These are phyloP conservation scores for Flaveria linearis DNA, from an alignment of 129 eudicot genomes.

Conservation along the genomic window DNA sequence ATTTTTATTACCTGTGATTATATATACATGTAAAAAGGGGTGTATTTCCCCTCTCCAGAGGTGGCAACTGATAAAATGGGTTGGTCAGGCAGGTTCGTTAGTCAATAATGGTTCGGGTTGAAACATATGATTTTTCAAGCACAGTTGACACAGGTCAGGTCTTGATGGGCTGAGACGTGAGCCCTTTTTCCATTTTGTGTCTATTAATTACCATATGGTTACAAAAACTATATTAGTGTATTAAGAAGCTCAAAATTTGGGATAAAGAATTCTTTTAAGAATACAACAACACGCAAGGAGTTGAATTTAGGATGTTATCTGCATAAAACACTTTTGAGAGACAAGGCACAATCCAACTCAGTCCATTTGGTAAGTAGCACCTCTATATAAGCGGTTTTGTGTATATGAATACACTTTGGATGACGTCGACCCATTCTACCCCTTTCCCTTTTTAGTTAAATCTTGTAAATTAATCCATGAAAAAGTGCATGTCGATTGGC, in stretches of 20 bases:
- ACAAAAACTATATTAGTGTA: not conserved
- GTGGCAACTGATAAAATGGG: not conserved
- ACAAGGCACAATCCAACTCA: not conserved
- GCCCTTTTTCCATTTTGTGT: not conserved
- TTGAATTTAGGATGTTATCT: not conserved
- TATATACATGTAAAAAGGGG: conserved; percentile 4
- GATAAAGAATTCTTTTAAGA: not conserved
- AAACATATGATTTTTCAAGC: not conserved
- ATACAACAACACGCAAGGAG: not conserved
- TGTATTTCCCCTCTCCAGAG: not conserved
- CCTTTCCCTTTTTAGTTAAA: not conserved
- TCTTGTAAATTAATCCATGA: not conserved
- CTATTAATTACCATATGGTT: not conserved
- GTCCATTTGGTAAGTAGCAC: not conserved
- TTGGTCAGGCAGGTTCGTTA: not conserved
- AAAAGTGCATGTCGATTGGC: no score
- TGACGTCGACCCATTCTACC: not conserved
- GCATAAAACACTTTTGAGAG: not conserved
- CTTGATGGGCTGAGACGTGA: not conserved
- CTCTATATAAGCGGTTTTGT: not conserved
- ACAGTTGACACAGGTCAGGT: no score
- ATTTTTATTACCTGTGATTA: not conserved
- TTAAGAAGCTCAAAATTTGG: not conserved
- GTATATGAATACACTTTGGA: not conserved
- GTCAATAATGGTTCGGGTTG: not conserved